Base-by-base conservation (phyloP, 768 basidiomycete species). In the Baorangia bicolor region DNA sequence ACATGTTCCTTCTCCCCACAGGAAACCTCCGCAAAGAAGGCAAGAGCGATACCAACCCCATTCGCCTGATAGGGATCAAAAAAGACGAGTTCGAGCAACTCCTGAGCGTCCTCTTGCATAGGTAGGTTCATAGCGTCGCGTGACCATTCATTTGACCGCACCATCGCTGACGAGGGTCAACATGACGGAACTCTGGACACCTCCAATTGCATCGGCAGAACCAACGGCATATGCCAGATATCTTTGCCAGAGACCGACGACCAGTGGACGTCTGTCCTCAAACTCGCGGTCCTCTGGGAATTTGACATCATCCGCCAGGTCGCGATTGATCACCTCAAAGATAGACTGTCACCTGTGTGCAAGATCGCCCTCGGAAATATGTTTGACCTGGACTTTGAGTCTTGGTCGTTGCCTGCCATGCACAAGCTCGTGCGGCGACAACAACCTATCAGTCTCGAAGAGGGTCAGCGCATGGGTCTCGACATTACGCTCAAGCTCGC, bases 321-420 rank as follows among this genome's bases (percentile, higher is more conserved):
- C 5, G 73, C 74, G 1, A 69, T 74, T 13, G 13, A 63, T 4
- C 48, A 47, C 3, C 43, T 52, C 27, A 51, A 64, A 30, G 60
- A 68, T 0, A 1, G 2, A 9, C 5, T 44, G 8, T 13, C 71
- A 3, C 57, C 73, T 0, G 68, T 71, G 21, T 72, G 76, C 44
- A 72, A 66, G 40, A 67, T 78, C 21, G 58, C 62, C 25, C 58
- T 78, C 18, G 75, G 69, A 12, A 62, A 65, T 34, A 56, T 54
- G 11, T 69, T 71, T 53, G 49, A 61, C 35, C 30, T 77, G 18
- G 34, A 54, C 8, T 55, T 54, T 11, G 27, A 25, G 8, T 53
- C 69, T 28, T 79, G 76, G 77, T 59, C 73, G 5, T 59, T 69
- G 27, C 69, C 72, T n/a, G 73, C 74, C 18, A 75, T 74, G 60